Percentiles rank a stretch among this genome's conserved stretches.
These are phyloP conservation scores for Tylopilus sp. DNA, from an alignment of 1,284 basidiomycete genomes.

Conservation along the genomic window DNA sequence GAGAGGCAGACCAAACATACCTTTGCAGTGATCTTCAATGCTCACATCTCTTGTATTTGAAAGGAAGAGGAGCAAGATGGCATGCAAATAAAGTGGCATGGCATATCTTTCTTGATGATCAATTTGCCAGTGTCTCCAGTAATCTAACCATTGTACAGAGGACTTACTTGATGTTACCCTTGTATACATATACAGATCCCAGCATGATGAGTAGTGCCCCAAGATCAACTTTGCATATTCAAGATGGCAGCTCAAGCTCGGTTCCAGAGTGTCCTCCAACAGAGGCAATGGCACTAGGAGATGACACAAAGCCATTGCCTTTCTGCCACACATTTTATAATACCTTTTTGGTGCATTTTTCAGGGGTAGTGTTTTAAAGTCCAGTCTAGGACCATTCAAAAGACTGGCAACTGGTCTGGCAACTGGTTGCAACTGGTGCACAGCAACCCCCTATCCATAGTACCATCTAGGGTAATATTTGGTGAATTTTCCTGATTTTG, in stretches of 20 bases:
- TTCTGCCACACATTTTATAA: slow-evolving; percentile 57
- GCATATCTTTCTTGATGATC: slow-evolving; percentile 60
- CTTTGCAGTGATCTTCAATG: slow-evolving; percentile 69
- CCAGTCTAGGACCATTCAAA: slow-evolving; percentile 64
- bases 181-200: slow-evolving; percentile 69
- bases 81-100: slow-evolving; percentile 73
- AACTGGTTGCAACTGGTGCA: no score
- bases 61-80: slow-evolving; percentile 70
- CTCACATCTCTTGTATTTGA: slow-evolving; percentile 49
- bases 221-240: slow-evolving; percentile 70
- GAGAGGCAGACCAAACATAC: slow-evolving; percentile 44
- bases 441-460: no score
- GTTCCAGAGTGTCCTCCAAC: background rate
- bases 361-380: slow-evolving; percentile 73
- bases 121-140: no score
- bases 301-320: slow-evolving; percentile 16
- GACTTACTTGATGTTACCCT: slow-evolving; percentile 71
- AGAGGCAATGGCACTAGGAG: background rate
- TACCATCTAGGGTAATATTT: no score
- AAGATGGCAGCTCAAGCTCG: slow-evolving; percentile 69
- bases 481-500: no score
- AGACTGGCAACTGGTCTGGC: slow-evolving; percentile 53
- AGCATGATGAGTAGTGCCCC: slow-evolving; percentile 78
- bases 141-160: no score
- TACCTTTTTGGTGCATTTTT: slow-evolving; percentile 63